Conservation (phyloP, 345 rosid genomes). For the Eucalyptus melliodora region DNA sequence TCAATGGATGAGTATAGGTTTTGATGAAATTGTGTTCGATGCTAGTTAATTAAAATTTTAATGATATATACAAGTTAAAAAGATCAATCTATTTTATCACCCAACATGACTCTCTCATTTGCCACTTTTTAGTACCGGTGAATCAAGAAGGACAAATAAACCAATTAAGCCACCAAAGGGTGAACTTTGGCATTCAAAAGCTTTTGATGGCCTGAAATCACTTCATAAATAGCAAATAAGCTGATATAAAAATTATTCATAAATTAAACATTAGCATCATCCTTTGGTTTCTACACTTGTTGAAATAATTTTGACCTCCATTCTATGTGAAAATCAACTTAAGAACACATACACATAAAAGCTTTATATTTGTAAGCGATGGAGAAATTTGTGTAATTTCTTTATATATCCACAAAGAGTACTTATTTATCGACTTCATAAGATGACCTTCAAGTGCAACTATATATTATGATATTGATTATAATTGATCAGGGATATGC, state of each 20-base stretch:
- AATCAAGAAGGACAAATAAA: neutral
- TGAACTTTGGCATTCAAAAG: neutral
- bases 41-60: neutral
- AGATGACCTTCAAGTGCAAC: neutral
- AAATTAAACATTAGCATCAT: neutral
- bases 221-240: neutral
- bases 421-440: neutral
- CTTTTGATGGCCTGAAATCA: neutral
- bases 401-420: accelerated
- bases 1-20: neutral
- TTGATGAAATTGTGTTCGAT: neutral
- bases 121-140: neutral
- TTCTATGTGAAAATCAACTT: neutral
- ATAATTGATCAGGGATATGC: neutral
- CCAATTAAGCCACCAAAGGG: neutral
- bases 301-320: neutral
- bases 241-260: neutral
- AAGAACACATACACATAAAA: neutral
- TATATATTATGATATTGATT: neutral
- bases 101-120: neutral
- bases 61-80: neutral
- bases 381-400: neutral
- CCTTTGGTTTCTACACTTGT: neutral
- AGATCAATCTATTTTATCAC: neutral
- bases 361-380: neutral